Conservation (phyloP, 805 yeast genomes). For the Kluyveromyces dobzhanskii region DNA sequence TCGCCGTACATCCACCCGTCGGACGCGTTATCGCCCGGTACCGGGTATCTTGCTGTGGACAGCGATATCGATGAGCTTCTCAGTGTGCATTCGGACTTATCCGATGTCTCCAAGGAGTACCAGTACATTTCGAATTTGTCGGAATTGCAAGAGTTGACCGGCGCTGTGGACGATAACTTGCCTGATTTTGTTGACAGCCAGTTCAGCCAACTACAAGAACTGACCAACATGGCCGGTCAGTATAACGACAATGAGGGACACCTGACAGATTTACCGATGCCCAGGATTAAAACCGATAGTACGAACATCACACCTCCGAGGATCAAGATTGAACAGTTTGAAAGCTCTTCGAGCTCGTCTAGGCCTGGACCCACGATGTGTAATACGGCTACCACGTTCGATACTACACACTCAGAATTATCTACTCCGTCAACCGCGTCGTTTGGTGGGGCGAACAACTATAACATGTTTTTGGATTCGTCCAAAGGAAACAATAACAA, state of each 20-base stretch:
- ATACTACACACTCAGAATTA: not conserved
- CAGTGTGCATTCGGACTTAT: slow-evolving; percentile 23
- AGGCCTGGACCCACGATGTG: not conserved
- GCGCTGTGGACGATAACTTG: not conserved
- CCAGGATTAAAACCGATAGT: not conserved
- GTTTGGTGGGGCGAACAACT: not conserved
- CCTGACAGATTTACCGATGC: not conserved
- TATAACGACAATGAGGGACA: too few species aligned
- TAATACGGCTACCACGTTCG: not conserved
- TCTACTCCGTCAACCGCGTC: not conserved
- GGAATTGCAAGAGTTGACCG: slow-evolving; percentile 17
- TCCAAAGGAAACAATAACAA: not conserved
- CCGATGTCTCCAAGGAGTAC: slow-evolving; percentile 21
- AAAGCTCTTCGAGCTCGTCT: not conserved
- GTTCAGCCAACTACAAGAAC: not conserved
- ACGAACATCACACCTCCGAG: slow-evolving; percentile 1
- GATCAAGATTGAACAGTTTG: slow-evolving; percentile 2
- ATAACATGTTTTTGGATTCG: not conserved
- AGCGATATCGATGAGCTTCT: slow-evolving; percentile 23
- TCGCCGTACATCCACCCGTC: slow-evolving; percentile 15
- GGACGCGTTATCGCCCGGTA: slow-evolving; percentile 24
- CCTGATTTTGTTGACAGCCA: not conserved
- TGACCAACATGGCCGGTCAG: too few species aligned
- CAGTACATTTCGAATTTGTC: slow-evolving; percentile 17
- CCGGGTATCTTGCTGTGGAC: slow-evolving; percentile 9